A percentile compares a stretch with the other conserved stretches of the same genome.
Evolutionary conservation across 495 filamentous ascomycete genomes (phyloP).

Genomic region (Choiromyces venosus): DNA sequence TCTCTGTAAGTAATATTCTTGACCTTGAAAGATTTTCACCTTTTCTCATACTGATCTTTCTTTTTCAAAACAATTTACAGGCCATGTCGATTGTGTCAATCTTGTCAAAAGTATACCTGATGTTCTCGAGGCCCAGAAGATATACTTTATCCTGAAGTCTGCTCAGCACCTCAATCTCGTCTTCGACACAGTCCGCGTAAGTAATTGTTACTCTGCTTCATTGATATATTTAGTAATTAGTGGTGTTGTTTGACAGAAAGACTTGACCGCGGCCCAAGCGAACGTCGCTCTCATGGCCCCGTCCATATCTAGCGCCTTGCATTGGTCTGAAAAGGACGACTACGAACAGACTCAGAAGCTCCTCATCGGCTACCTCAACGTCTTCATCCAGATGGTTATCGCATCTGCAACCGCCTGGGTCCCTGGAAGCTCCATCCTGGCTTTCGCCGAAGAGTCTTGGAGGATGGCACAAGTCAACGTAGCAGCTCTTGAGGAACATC

Average conservation of each 20-base stretch:
- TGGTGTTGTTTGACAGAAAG: constrained; percentile 12
- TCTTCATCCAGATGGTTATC: constrained; percentile 24
- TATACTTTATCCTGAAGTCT: constrained; percentile 34
- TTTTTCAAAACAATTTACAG: not conserved
- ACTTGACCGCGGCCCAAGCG: constrained; percentile 27
- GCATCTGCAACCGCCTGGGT: constrained; percentile 18
- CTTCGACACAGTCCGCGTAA: constrained; percentile 29
- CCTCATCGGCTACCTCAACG: constrained; percentile 18
- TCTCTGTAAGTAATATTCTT: constrained; percentile 15
- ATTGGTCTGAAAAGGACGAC: constrained; percentile 25
- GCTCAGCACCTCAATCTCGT: constrained; percentile 31
- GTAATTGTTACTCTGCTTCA: not conserved
- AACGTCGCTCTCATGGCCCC: constrained; percentile 29
- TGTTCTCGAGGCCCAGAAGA: constrained; percentile 18
- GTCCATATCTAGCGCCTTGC: constrained; percentile 26
- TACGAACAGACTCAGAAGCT: constrained; percentile 26
- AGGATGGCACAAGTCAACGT: constrained; percentile 6
- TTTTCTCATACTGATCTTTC: not conserved
- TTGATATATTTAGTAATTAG: not conserved
- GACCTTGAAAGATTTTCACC: not conserved
- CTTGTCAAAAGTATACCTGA: constrained; percentile 17
- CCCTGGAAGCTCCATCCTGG: constrained; percentile 21
- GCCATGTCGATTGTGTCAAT: constrained; percentile 20
- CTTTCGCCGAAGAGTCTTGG: constrained; percentile 18
- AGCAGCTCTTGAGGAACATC: not conserved